A percentile compares a stretch with the other conserved stretches of the same genome.
Evolutionary conservation across 257 asterid genomes (phyloP).

Genomic region (Pogostemon cablin): DNA sequence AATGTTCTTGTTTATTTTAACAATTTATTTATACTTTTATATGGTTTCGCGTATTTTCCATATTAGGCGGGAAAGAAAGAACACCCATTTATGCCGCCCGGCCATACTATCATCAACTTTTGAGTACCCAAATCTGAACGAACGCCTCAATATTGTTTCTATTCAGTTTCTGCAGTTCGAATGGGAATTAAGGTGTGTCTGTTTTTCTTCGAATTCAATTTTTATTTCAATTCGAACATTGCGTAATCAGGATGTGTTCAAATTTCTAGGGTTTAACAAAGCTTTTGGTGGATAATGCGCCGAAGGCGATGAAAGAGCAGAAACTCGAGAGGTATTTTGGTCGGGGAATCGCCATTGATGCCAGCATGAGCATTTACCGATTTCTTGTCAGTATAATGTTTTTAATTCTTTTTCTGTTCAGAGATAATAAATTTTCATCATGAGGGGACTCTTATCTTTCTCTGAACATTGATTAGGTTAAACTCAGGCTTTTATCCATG

Average conservation of each 20-base stretch:
- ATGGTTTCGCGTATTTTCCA: too few species aligned
- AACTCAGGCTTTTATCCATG: neutral
- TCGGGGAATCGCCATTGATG: conserved; percentile 88
- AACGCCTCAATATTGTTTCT: neutral
- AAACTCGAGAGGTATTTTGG: conserved; percentile 83
- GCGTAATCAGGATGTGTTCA: neutral
- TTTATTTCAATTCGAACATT: neutral
- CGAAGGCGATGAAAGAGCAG: conserved; percentile 72
- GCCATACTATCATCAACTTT: neutral
- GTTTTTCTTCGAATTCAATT: conserved; percentile 2
- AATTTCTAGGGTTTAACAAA: conserved; percentile 76
- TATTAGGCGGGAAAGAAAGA: conserved; percentile 31
- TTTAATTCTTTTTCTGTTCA: neutral
- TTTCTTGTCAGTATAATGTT: conserved; percentile 52
- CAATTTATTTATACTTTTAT: too few species aligned
- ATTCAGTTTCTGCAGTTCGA: conserved; percentile 26
- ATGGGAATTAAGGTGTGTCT: conserved; percentile 47
- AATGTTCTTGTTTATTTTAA: too few species aligned
- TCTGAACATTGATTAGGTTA: neutral
- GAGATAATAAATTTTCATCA: neutral
- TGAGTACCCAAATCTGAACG: neutral
- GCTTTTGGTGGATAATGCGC: conserved; percentile 80
- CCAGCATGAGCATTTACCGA: conserved; percentile 91
- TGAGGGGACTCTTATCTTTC: neutral
- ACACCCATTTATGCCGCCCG: neutral